phyloP scores from a whole-genome alignment of 495 filamentous ascomycete genomes.

The Niebla homalea region DNA sequence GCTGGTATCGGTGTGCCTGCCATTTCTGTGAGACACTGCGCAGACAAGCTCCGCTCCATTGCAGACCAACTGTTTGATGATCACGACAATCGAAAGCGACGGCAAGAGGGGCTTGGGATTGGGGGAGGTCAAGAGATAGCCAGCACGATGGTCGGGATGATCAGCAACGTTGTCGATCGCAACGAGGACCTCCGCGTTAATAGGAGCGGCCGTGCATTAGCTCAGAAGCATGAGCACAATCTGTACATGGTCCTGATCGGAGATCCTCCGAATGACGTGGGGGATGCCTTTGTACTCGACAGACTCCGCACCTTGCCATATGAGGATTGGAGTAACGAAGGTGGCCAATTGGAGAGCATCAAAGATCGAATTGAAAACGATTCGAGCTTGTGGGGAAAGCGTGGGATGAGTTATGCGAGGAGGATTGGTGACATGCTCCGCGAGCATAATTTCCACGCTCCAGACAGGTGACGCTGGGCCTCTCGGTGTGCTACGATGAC shows the following conservation, averaged over 20 bases:
- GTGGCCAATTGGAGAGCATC: conserved; percentile 23
- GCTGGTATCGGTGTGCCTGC: conserved; percentile 19
- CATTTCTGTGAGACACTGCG: conserved; percentile 15
- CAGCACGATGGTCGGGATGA: conserved; percentile 28
- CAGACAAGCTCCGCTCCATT: conserved; percentile 22
- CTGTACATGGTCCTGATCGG: conserved; percentile 37
- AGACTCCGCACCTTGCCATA: conserved; percentile 26
- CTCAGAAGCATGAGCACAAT: conserved; percentile 26
- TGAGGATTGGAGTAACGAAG: conserved; percentile 18
- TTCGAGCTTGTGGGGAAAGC: too few species aligned
- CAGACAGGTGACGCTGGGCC: too few species aligned
- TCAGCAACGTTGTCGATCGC: conserved; percentile 31
- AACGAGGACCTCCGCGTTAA: conserved; percentile 33
- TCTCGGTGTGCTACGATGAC: too few species aligned
- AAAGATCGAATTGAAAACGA: conserved; percentile 22
- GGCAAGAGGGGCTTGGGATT: conserved; percentile 28
- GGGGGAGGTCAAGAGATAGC: conserved; percentile 7
- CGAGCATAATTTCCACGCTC: neutral
- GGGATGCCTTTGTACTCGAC: conserved; percentile 31
- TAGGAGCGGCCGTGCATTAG: conserved; percentile 22
- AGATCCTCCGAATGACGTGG: conserved; percentile 11
- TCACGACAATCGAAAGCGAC: conserved; percentile 21
- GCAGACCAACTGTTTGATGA: conserved; percentile 28
- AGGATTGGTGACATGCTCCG: conserved; percentile 9
- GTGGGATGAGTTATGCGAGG: neutral